Conservation (phyloP, 345 rosid genomes). For the Boechera stricta region DNA sequence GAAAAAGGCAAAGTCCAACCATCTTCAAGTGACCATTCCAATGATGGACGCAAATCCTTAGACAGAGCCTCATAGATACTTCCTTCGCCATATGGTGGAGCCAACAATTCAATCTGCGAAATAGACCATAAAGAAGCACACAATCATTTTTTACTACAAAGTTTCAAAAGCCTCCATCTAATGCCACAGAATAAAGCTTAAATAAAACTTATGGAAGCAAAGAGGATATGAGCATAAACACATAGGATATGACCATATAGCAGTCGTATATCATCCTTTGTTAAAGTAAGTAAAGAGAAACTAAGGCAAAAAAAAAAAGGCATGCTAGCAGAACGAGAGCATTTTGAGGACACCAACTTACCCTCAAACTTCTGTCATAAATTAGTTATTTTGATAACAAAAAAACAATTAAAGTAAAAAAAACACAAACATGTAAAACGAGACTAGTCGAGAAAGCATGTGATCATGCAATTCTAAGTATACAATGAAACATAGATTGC, state of each 20-base stretch:
- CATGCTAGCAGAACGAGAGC: background rate
- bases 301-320: background rate
- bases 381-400: too few species aligned
- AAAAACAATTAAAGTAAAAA: too few species aligned
- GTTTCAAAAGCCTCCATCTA: background rate
- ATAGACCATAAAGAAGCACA: background rate
- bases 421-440: background rate
- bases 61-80: slow-evolving; percentile 1
- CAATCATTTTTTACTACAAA: background rate
- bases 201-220: background rate
- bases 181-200: background rate
- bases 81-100: slow-evolving; percentile 42
- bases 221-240: background rate
- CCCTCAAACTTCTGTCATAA: too few species aligned
- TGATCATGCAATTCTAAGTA: background rate
- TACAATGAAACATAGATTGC: background rate
- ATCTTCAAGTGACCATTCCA: slow-evolving; percentile 38
- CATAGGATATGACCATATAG: background rate
- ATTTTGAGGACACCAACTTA: background rate
- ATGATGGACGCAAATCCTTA: slow-evolving; percentile 36
- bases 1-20: slow-evolving; percentile 38
- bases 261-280: background rate
- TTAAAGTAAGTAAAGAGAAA: background rate
- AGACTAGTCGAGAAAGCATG: too few species aligned
- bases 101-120: slow-evolving; percentile 38